Conservation (phyloP, 2,329 filamentous ascomycete genomes). For the Helicocarpus griseus region DNA sequence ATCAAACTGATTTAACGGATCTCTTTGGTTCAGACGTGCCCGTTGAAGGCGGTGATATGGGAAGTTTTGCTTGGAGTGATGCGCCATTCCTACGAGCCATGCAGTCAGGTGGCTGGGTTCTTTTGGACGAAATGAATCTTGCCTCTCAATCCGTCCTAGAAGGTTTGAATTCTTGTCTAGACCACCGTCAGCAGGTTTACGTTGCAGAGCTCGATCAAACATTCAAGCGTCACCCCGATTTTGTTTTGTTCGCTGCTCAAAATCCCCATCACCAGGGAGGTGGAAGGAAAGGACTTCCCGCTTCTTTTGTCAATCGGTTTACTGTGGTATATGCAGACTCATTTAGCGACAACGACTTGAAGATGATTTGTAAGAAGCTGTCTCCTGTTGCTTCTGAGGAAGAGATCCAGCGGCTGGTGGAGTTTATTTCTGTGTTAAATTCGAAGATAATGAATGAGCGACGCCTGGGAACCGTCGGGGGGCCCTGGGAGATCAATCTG, state of each 20-base stretch:
- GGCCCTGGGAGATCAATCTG: conserved; percentile 93
- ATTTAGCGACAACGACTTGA: conserved; percentile 70
- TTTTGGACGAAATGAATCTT: conserved; percentile 97
- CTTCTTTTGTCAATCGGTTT: conserved; percentile 96
- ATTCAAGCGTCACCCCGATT: conserved; percentile 79
- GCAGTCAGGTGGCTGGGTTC: conserved; percentile 93
- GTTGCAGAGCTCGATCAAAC: conserved; percentile 91
- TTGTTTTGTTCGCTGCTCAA: conserved; percentile 92
- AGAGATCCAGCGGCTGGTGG: conserved; percentile 59
- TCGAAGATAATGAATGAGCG: conserved; percentile 52
- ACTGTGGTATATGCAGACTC: conserved; percentile 95
- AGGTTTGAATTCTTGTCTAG: conserved; percentile 89
- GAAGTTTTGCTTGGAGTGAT: conserved; percentile 90
- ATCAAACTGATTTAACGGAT: conserved; percentile 96
- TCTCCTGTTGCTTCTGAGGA: conserved; percentile 55
- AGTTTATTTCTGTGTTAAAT: conserved; percentile 73
- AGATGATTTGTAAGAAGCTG: conserved; percentile 68
- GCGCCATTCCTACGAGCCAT: conserved; percentile 92
- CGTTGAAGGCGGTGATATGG: conserved; percentile 81
- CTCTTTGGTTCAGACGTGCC: conserved; percentile 95
- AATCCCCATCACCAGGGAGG: conserved; percentile 97
- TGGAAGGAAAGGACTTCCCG: conserved; percentile 85
- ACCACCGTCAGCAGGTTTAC: conserved; percentile 92
- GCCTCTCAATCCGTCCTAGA: conserved; percentile 95
- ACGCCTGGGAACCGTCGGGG: conserved; percentile 48